A percentile compares a stretch with the other conserved stretches of the same genome.
These are phyloP conservation scores for Penicillium psychrosexuale DNA, from an alignment of 2,329 filamentous ascomycete species.

Conservation along the genomic window DNA sequence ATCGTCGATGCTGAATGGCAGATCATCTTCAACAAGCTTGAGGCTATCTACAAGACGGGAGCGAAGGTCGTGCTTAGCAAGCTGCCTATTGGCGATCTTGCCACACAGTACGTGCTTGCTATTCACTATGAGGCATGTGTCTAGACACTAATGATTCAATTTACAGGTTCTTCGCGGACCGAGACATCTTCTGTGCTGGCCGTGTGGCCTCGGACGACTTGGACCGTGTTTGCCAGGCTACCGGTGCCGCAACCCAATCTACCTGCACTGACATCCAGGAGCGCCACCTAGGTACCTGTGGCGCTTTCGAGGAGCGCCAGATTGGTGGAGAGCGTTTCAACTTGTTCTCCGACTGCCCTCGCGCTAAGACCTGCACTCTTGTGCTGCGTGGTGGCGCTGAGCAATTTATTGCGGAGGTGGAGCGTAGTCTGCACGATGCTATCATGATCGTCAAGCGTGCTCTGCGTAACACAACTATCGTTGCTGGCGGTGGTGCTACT, in stretches of 20 bases:
- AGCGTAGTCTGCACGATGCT: slow-evolving; percentile 94
- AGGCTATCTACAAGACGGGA: slow-evolving; percentile 87
- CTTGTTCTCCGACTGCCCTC: slow-evolving; percentile 94
- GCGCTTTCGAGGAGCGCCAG: slow-evolving; percentile 88
- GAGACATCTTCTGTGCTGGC: slow-evolving; percentile 96
- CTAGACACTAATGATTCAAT: not conserved
- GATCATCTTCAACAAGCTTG: slow-evolving; percentile 99
- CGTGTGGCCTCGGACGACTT: slow-evolving; percentile 89
- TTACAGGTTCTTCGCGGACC: slow-evolving; percentile 79
- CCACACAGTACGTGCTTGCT: slow-evolving; percentile 65
- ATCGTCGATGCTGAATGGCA: slow-evolving; percentile 99
- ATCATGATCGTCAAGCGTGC: slow-evolving; percentile 99
- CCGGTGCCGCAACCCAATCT: slow-evolving; percentile 86
- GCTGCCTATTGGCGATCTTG: slow-evolving; percentile 93
- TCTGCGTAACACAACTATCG: slow-evolving; percentile 89
- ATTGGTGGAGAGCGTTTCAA: slow-evolving; percentile 98
- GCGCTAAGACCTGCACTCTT: slow-evolving; percentile 94
- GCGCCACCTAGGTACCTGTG: slow-evolving; percentile 88
- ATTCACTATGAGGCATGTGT: not conserved
- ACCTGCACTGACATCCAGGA: slow-evolving; percentile 93
- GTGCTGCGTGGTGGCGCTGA: slow-evolving; percentile 93
- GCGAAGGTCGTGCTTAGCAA: slow-evolving; percentile 98
- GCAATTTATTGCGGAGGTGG: slow-evolving; percentile 98
- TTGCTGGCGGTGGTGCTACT: slow-evolving; percentile 87
- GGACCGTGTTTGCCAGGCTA: slow-evolving; percentile 93